A percentile compares a stretch with the other conserved stretches of the same genome.
These are phyloP conservation scores for Phaeosphaeriaceae sp. DNA, from an alignment of 2,329 filamentous ascomycete genomes.

Conservation along the genomic window DNA sequence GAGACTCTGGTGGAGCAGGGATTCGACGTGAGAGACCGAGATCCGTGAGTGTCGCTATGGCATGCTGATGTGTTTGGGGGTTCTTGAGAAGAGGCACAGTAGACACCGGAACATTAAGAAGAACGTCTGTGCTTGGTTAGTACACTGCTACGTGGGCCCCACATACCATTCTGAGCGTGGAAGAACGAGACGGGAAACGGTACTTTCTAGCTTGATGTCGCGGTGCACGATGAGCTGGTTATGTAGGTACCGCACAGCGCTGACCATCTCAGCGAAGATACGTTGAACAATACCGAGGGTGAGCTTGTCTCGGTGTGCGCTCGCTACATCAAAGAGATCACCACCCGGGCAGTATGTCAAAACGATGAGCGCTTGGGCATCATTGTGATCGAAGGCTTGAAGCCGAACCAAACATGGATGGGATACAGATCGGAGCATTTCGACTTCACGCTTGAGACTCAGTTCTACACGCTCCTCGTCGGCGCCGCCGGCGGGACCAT, in stretches of 20 bases:
- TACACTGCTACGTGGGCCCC: slow-evolving; percentile 25
- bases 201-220: slow-evolving; percentile 98
- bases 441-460: slow-evolving; percentile 90
- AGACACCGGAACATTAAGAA: slow-evolving; percentile 79
- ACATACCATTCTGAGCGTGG: slow-evolving; percentile 23
- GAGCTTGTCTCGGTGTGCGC: slow-evolving; percentile 70
- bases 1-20: slow-evolving; percentile 72
- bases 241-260: slow-evolving; percentile 86
- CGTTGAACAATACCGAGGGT: slow-evolving; percentile 74
- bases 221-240: slow-evolving; percentile 86
- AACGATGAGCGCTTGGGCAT: slow-evolving; percentile 81
- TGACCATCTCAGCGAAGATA: slow-evolving; percentile 88
- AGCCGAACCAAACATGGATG: slow-evolving; percentile 91
- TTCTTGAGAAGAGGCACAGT: slow-evolving; percentile 70
- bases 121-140: slow-evolving; percentile 69
- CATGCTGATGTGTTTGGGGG: slow-evolving; percentile 78
- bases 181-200: slow-evolving; percentile 47
- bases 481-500: slow-evolving; percentile 90
- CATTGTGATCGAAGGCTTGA: slow-evolving; percentile 88
- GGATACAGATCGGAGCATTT: slow-evolving; percentile 86
- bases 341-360: slow-evolving; percentile 92
- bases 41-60: slow-evolving; percentile 88
- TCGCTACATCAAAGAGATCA: slow-evolving; percentile 92
- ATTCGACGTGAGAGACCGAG: slow-evolving; percentile 88
- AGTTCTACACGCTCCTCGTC: slow-evolving; percentile 93